A percentile compares a stretch with the other conserved stretches of the same genome.
Evolutionary conservation across 177 flowering plant species (phyloP).

Genomic region (Telopea speciosissima): DNA sequence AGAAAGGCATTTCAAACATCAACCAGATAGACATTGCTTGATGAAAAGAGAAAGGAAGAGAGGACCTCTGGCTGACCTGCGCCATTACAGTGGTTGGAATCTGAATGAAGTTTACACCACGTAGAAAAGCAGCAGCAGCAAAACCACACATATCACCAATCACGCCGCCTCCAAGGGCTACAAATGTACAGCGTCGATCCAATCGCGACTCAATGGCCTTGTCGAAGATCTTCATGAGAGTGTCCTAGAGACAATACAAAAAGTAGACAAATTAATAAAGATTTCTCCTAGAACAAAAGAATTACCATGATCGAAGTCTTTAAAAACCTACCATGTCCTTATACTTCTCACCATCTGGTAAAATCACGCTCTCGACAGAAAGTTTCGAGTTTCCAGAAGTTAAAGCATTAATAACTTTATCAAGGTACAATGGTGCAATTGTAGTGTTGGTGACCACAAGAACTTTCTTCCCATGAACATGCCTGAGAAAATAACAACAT

Average conservation of each 20-base stretch:
- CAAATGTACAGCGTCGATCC: constrained; percentile 87
- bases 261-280: neutral
- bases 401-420: constrained; percentile 69
- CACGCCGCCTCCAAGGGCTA: constrained; percentile 99
- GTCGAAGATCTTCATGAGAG: constrained; percentile 92
- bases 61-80: constrained; percentile 43
- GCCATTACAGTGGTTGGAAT: constrained; percentile 99
- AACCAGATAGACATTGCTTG: neutral
- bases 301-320: neutral
- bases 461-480: constrained; percentile 93
- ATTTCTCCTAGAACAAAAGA: neutral
- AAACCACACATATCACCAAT: constrained; percentile 99
- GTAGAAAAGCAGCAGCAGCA: constrained; percentile 93
- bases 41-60: neutral
- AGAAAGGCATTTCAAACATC: neutral
- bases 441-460: constrained; percentile 89
- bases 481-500: constrained; percentile 40
- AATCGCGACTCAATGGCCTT: constrained; percentile 91
- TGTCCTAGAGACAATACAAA: constrained; percentile 46
- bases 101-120: constrained; percentile 97
- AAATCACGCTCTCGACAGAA: constrained; percentile 71
- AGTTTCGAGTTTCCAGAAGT: constrained; percentile 76
- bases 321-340: constrained; percentile 68
- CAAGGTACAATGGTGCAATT: constrained; percentile 77
- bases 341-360: constrained; percentile 94